Percentiles rank a stretch among this genome's conserved stretches.
Evolutionary conservation across 2,329 filamentous ascomycete species (phyloP).

Genomic region (Neopestalotiopsis clavispora): DNA sequence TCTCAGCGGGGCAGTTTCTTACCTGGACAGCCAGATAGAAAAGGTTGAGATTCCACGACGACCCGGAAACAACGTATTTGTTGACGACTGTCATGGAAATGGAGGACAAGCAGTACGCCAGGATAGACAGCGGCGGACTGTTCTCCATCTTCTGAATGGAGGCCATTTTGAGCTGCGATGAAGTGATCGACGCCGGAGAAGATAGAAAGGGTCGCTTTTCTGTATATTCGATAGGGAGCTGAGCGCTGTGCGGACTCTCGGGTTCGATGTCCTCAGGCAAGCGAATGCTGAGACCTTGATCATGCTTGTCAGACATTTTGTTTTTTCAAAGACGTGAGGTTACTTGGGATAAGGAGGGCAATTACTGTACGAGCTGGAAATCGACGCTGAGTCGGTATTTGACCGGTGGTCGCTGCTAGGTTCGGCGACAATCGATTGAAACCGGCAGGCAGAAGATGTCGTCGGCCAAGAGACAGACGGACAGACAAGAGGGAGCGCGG

Average conservation of each 20-base stretch:
- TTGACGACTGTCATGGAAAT: conserved; percentile 99
- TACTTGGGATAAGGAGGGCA: not conserved
- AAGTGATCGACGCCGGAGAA: conserved; percentile 41
- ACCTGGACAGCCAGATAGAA: conserved; percentile 94
- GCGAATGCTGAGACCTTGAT: conserved; percentile 77
- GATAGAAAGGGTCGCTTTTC: conserved; percentile 57
- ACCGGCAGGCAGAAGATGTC: too few species aligned
- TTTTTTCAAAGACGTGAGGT: not conserved
- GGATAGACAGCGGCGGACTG: conserved; percentile 79
- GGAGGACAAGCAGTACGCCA: conserved; percentile 93
- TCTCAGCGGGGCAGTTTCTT: conserved; percentile 39
- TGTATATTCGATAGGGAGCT: conserved; percentile 43
- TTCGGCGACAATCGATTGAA: not conserved
- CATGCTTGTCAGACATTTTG: conserved; percentile 87
- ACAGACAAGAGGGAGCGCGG: not conserved
- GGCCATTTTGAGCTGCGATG: conserved; percentile 40
- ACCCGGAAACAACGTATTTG: conserved; percentile 95
- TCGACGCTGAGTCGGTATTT: not conserved
- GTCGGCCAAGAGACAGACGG: not conserved
- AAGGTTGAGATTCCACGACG: conserved; percentile 94
- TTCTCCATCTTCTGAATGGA: conserved; percentile 64
- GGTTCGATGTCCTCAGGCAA: conserved; percentile 57
- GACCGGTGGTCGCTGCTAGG: not conserved
- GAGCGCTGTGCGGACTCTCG: conserved; percentile 48
- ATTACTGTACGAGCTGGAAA: not conserved